These are phyloP conservation scores for Leucogyrophana mollusca DNA, from an alignment of 768 basidiomycete species.

Conservation along the genomic window DNA sequence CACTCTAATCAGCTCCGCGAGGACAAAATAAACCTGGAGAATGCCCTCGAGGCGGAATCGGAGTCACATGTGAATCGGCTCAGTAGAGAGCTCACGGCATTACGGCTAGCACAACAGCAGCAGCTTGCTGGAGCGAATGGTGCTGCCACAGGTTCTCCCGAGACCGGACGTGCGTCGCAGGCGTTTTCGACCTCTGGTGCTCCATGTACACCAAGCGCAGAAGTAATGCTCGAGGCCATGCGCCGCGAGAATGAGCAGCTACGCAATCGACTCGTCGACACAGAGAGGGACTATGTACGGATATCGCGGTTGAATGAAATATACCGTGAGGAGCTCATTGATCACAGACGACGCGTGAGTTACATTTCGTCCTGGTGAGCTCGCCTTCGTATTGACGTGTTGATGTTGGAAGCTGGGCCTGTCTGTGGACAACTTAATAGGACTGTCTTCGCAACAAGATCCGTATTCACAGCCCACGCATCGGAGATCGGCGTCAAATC, in stretches of 20 bases:
- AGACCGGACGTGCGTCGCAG: constrained; percentile 4
- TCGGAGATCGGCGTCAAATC: constrained; percentile 44
- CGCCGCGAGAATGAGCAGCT: constrained; percentile 78
- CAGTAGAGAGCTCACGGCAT: constrained; percentile 63
- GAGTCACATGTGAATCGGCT: constrained; percentile 81
- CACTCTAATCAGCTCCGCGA: constrained; percentile 59
- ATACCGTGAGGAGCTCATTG: constrained; percentile 82
- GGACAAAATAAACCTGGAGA: constrained; percentile 83
- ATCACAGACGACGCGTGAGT: constrained; percentile 73
- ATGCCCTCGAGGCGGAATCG: constrained; percentile 80
- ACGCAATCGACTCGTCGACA: constrained; percentile 62
- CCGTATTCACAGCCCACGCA: constrained; percentile 74
- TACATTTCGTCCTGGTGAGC: constrained; percentile 1
- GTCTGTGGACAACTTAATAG: constrained; percentile 77
- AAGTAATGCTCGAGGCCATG: constrained; percentile 74
- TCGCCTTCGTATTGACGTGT: constrained; percentile 6
- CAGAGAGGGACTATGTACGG: constrained; percentile 75
- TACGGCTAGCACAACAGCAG: constrained; percentile 60
- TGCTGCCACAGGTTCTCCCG: constrained; percentile 30
- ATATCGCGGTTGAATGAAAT: constrained; percentile 76
- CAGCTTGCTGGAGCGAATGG: constrained; percentile 28
- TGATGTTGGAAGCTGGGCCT: constrained; percentile 56
- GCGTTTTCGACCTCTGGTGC: constrained; percentile 17
- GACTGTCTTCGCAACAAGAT: constrained; percentile 57
- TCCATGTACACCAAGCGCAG: constrained; percentile 39